phyloP scores from a whole-genome alignment of 306 rosid species.

The Quercus parvula region DNA sequence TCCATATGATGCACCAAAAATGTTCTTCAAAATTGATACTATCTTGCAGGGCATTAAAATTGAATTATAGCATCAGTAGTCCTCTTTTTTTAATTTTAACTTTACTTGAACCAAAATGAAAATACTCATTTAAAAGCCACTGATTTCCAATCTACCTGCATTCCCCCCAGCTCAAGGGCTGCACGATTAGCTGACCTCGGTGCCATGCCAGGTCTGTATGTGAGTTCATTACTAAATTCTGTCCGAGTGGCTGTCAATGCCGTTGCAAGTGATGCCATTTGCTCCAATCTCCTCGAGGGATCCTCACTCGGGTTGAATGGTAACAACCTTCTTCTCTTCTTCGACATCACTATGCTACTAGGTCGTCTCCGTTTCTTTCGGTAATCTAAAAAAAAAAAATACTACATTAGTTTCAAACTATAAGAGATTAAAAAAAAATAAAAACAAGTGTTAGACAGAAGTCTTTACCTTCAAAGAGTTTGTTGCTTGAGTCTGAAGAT shows the following conservation, averaged over 20 bases:
- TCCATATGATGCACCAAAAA: not conserved
- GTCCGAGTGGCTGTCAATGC: slow-evolving; percentile 76
- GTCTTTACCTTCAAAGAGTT: slow-evolving; percentile 31
- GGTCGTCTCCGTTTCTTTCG: slow-evolving; percentile 42
- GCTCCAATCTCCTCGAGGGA: slow-evolving; percentile 57
- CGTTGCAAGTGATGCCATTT: slow-evolving; percentile 92
- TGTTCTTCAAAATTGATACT: not conserved
- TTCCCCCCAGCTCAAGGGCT: slow-evolving; percentile 72
- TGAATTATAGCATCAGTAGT: not conserved
- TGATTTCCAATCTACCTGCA: slow-evolving; percentile 59
- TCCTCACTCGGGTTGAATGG: slow-evolving; percentile 62
- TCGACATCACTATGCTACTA: slow-evolving; percentile 22
- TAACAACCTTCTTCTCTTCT: slow-evolving; percentile 60
- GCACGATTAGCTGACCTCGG: slow-evolving; percentile 67
- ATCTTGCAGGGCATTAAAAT: not conserved
- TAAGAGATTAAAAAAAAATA: no score
- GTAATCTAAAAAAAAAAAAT: slow-evolving; percentile 12
- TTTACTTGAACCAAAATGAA: not conserved
- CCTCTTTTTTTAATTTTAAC: not conserved
- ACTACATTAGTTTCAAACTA: not conserved
- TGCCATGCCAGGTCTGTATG: slow-evolving; percentile 71
- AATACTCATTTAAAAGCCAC: not conserved
- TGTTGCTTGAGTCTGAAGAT: slow-evolving; percentile 11
- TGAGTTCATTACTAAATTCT: slow-evolving; percentile 66
- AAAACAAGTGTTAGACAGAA: not conserved